Evolutionary conservation across 768 basidiomycete genomes (phyloP).

Genomic region (Macrolepiota dolichaula): DNA sequence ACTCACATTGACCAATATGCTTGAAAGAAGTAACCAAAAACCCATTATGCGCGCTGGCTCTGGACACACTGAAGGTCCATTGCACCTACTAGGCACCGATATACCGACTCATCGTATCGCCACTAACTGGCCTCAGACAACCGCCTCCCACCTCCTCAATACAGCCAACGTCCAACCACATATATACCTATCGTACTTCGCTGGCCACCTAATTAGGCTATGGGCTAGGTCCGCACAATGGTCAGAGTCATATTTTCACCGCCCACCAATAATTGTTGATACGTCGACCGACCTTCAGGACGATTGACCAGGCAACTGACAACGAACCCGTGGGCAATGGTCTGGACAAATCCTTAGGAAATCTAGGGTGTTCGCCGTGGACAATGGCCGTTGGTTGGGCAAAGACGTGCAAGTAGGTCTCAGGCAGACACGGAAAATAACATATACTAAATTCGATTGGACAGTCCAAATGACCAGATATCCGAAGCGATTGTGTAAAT

Average conservation of each 20-base stretch:
- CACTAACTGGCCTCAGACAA: too few species aligned
- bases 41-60: not conserved
- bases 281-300: constrained; percentile 76
- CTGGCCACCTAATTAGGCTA: not conserved
- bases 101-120: too few species aligned
- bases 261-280: constrained; percentile 74
- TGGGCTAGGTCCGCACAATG: too few species aligned
- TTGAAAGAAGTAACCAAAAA: too few species aligned
- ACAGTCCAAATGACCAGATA: constrained; percentile 94
- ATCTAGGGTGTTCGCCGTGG: constrained; percentile 84
- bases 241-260: not conserved
- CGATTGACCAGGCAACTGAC: constrained; percentile 76
- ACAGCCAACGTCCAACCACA: not conserved
- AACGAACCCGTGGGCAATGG: constrained; percentile 80
- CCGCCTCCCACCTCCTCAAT: too few species aligned
- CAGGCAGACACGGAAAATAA: constrained; percentile 93
- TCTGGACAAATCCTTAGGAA: constrained; percentile 73
- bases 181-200: not conserved
- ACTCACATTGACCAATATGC: too few species aligned
- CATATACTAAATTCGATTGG: constrained; percentile 90
- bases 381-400: constrained; percentile 96
- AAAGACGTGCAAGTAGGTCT: too few species aligned
- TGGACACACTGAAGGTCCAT: too few species aligned
- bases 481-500: constrained; percentile 97
- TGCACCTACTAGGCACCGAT: not conserved